Base-by-base conservation (phyloP, 148 eudicot species). In the Euryodendron excelsum region DNA sequence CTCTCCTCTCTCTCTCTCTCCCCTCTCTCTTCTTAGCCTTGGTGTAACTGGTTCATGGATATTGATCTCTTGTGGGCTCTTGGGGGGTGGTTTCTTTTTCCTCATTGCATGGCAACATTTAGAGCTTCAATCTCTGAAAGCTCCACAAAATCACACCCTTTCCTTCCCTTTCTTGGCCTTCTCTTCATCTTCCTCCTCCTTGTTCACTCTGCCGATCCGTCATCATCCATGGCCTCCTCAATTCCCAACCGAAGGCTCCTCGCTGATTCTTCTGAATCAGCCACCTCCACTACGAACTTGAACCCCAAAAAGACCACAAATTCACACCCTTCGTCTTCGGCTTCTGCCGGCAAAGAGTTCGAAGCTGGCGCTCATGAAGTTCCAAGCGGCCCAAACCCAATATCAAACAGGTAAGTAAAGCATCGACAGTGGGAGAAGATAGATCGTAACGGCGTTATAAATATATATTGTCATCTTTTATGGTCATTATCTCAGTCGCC, bases 341-440 rank as follows among this genome's bases (percentile, higher is more conserved):
- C 18, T 39, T 13, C 39, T 1, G 12, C 55, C 27, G 37, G 58
- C 0, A 80, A 80, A 36, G 83, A 88, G 72, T 89, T 92, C 59
- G 86, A 81, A 78, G 88, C 78, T 5, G 80, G 75, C 21, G 90
- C 87, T 23, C 98, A 94, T 80, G 98, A 92, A 85, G 98, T 94
- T 71, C 98, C 98, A 9, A 90, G 94, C 47, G 98, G 98, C 23
- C 97, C 98, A 14, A 94, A 94, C 84, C 98, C 98, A 11, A 92
- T 92, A 48, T 87, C 90, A 4, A 94, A 94, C 80, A 79, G 91
- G 88, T 91, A 85, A 87, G 77, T 23, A 15, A 62, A 56, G 28
- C 37, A 21, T 62, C 48, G 45, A 0, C 48, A 31, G 72, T 50
- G 41, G 63, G 27, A n/a, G n/a, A n/a, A 36, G 73, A 39, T 39